Conservation (phyloP, 768 basidiomycete species). For the Phylloporus scabripes region DNA sequence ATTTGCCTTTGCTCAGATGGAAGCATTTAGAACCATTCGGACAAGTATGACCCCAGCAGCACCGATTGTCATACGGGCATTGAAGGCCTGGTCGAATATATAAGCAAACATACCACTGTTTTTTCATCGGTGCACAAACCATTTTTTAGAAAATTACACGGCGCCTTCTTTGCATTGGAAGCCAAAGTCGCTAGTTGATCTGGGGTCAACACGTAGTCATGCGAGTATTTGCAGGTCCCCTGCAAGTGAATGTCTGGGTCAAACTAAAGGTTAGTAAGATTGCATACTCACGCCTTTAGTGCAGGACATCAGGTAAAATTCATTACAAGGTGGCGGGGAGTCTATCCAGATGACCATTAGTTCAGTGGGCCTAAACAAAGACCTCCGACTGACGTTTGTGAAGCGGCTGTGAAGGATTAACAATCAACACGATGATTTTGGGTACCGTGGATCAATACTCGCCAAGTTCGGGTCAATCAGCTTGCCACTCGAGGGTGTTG, state of each 20-base stretch:
- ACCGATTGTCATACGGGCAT: conserved; percentile 70
- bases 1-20: conserved; percentile 73
- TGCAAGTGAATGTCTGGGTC: conserved; percentile 23
- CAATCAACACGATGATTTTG: conserved; percentile 6
- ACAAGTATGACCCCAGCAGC: conserved; percentile 82
- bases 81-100: conserved; percentile 43
- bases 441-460: conserved; percentile 15
- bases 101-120: conserved; percentile 5
- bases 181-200: conserved; percentile 70
- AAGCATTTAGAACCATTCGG: conserved; percentile 69
- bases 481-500: conserved; percentile 25
- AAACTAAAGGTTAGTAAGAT: conserved; percentile 1
- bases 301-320: conserved; percentile 77
- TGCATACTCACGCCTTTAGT: conserved; percentile 58
- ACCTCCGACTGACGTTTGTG: conserved; percentile 59
- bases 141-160: conserved; percentile 80
- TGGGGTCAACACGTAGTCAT: conserved; percentile 66
- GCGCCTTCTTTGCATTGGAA: conserved; percentile 77
- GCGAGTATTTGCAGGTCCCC: conserved; percentile 78
- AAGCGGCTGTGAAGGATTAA: conserved; percentile 45
- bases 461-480: conserved; percentile 63
- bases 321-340: conserved; percentile 80
- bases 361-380: conserved; percentile 1
- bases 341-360: conserved; percentile 39
- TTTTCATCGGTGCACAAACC: conserved; percentile 34